Base-by-base conservation (phyloP, 202 grass and related monocot species). In the Alloteropsis angusta region DNA sequence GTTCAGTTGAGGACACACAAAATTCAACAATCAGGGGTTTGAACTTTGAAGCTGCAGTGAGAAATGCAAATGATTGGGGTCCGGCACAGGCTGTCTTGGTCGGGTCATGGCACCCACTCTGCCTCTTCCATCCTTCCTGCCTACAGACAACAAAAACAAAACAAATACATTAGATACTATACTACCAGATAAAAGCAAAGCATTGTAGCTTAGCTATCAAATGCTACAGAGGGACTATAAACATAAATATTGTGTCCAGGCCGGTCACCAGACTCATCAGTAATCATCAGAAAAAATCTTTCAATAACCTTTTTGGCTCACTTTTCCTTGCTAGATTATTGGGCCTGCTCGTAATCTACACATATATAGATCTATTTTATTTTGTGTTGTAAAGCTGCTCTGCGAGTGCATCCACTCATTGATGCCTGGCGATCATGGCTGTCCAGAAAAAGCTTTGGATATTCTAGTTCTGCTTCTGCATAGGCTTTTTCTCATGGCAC, bases 51-150 rank as follows among this genome's bases (percentile, higher is more conserved):
- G 36, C 35, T 78, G 23, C 76, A 82, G 41, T 58, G 32, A 71
- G 58, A 44, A 3, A n/a, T n/a, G 9, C 57, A 81, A 79, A 84
- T 76, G 63, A 72, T 85, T 85, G 48, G 7, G 58, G 62, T 6
- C 72, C 47, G 71, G 42, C 47, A 77, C 87, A 81, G 87, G 71
- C 82, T 85, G 82, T 72, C 48, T 0, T 85, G 82, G 77, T 85
- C 57, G 82, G 71, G 18, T 39, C 76, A 81, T 76, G 76, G 71
- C n/a, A 57, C 82, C 82, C 72, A 65, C 77, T 88, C 65, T 71
- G 57, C 48, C 60, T 49, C 60, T 65, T 78, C 55, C 55, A 0
- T 58, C 55, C 13, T 48, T 28, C 75, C 34, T 38, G 17, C 59
- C 58, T 30, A 63, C 47, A 48, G 41, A 49, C 65, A 80, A 81